A percentile compares a stretch with the other conserved stretches of the same genome.
Conservation (phyloP, 2,329 filamentous ascomycete genomes). For the Aurifilum marmelostoma region DNA sequence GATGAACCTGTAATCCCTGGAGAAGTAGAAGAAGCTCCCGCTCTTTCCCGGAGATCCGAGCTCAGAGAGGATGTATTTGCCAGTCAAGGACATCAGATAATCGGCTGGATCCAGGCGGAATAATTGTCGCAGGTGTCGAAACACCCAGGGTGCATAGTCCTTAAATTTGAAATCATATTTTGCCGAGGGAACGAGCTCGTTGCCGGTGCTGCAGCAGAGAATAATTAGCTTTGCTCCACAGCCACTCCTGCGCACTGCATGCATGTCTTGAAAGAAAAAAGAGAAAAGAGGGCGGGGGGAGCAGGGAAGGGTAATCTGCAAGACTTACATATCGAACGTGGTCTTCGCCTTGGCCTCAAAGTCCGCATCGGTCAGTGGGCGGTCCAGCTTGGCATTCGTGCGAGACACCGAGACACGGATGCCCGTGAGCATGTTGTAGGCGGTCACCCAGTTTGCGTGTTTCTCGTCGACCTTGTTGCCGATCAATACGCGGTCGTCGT, state of each 20-base stretch:
- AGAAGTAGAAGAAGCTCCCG: conserved; percentile 99
- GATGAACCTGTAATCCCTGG: conserved; percentile 99
- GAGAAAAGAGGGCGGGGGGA: too few species aligned
- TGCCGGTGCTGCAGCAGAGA: conserved; percentile 71
- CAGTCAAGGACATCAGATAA: conserved; percentile 96
- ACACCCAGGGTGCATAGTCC: conserved; percentile 99
- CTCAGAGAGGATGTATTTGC: conserved; percentile 98
- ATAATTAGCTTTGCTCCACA: conserved; percentile 38
- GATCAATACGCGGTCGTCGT: conserved; percentile 92
- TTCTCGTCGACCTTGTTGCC: conserved; percentile 97
- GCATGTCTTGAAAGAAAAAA: not conserved
- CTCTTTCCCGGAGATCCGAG: conserved; percentile 97
- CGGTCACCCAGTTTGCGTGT: conserved; percentile 95
- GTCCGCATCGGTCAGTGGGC: conserved; percentile 85
- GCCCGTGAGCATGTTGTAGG: conserved; percentile 99
- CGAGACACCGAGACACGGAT: conserved; percentile 96
- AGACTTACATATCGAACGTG: conserved; percentile 89
- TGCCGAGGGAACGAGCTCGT: conserved; percentile 94
- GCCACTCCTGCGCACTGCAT: not conserved
- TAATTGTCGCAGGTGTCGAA: conserved; percentile 83
- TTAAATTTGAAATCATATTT: conserved; percentile 99
- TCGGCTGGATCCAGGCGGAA: conserved; percentile 95
- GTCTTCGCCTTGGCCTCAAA: conserved; percentile 96
- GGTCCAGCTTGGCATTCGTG: conserved; percentile 95
- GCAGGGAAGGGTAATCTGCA: not conserved